These are phyloP conservation scores for Spergularia marina DNA, from an alignment of 148 eudicot species.

Conservation along the genomic window DNA sequence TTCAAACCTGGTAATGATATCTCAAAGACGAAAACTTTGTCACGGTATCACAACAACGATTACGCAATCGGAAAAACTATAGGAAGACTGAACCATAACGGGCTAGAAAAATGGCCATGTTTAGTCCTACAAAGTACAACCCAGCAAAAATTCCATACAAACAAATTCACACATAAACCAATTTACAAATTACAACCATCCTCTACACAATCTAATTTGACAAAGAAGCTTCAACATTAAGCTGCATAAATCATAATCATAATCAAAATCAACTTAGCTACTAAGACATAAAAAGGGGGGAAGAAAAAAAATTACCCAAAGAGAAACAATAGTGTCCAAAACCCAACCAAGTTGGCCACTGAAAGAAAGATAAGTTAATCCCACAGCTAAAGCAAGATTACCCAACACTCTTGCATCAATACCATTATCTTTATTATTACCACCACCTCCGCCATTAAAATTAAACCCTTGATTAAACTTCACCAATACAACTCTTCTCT, in stretches of 20 bases:
- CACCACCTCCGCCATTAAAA: slow-evolving; percentile 57
- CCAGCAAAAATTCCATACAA: neutral
- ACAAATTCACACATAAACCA: neutral
- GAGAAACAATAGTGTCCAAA: slow-evolving; percentile 79
- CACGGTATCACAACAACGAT: neutral
- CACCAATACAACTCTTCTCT: slow-evolving; percentile 55
- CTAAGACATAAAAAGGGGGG: slow-evolving; percentile 17
- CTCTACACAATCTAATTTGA: neutral
- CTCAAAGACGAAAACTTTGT: neutral
- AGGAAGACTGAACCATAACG: neutral
- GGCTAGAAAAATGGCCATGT: neutral
- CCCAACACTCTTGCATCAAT: slow-evolving; percentile 54
- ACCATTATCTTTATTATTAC: slow-evolving; percentile 46
- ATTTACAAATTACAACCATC: neutral
- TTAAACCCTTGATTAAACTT: slow-evolving; percentile 50
- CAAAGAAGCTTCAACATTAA: neutral
- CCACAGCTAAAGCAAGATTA: slow-evolving; percentile 75
- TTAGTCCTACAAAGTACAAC: neutral
- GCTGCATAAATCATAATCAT: neutral
- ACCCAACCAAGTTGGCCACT: slow-evolving; percentile 95
- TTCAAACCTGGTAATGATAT: neutral
- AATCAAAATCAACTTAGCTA: neutral
- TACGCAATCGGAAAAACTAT: neutral
- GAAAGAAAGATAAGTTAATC: slow-evolving; percentile 77
- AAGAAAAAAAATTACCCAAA: slow-evolving; percentile 56